Conservation (phyloP, 306 rosid species). For the Mucuna pruriens region DNA sequence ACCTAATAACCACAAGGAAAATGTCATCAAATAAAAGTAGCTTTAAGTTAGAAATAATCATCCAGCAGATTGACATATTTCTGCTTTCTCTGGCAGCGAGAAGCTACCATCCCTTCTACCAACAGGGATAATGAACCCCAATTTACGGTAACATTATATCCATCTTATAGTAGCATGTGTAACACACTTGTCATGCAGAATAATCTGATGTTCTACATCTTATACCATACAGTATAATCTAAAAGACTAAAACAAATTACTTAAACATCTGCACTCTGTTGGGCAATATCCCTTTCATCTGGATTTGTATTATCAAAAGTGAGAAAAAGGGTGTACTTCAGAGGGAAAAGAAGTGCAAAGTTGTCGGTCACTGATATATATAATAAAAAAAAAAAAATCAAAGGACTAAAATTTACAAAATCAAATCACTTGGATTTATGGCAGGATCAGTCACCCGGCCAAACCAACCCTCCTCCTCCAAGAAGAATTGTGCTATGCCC, state of each 20-base stretch:
- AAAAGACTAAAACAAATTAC: conserved; percentile 23
- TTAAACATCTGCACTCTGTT: not conserved
- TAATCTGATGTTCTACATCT: not conserved
- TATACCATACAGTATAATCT: not conserved
- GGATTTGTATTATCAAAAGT: not conserved
- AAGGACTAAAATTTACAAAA: not conserved
- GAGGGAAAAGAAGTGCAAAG: not conserved
- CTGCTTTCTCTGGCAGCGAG: conserved; percentile 4
- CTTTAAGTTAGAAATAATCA: conserved; percentile 32
- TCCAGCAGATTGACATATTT: conserved; percentile 3
- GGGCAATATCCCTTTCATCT: conserved; percentile 8
- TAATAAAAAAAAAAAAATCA: not conserved
- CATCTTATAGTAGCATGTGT: conserved; percentile 14
- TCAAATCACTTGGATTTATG: no score
- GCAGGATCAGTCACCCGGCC: no score
- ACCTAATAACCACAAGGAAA: conserved; percentile 54
- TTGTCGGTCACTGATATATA: not conserved
- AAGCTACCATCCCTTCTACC: not conserved
- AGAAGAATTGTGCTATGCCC: no score
- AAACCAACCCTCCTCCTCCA: no score
- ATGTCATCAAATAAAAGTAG: conserved; percentile 17
- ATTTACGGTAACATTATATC: not conserved
- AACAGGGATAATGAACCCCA: conserved; percentile 16
- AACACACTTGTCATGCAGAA: not conserved
- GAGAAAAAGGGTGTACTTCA: not conserved